phyloP scores from a whole-genome alignment of 1,139 yeast genomes.

The Starmera stellimalicola region DNA sequence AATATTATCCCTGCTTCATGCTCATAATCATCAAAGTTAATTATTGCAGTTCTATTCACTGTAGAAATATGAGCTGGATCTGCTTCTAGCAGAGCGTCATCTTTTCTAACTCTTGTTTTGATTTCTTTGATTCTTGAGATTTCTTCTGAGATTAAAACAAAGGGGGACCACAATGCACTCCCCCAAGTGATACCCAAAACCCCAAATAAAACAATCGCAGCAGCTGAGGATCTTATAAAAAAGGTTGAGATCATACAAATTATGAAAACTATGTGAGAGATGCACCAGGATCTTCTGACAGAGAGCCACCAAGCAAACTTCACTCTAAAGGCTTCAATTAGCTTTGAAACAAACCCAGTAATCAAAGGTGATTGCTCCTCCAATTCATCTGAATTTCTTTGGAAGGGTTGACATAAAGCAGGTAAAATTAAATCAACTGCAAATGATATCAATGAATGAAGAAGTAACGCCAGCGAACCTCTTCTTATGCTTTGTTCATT shows the following conservation, averaged over 20 bases:
- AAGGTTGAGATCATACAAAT: conserved; percentile 31
- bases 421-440: conserved; percentile 31
- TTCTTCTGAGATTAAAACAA: conserved; percentile 38
- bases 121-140: conserved; percentile 35
- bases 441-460: conserved; percentile 33
- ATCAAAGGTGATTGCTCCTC: conserved; percentile 8
- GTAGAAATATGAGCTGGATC: not conserved
- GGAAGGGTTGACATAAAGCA: conserved; percentile 20
- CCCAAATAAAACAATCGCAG: conserved; percentile 32
- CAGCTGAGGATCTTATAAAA: conserved; percentile 25
- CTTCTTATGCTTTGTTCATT: conserved; percentile 32
- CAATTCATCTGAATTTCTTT: conserved; percentile 5
- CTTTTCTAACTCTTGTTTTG: conserved; percentile 14
- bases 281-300: conserved; percentile 30
- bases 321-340: conserved; percentile 9
- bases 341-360: conserved; percentile 2
- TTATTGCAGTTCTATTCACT: conserved; percentile 4
- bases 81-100: not conserved
- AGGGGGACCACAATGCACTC: conserved; percentile 42
- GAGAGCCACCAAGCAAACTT: conserved; percentile 18
- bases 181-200: conserved; percentile 43
- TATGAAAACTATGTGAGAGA: conserved; percentile 32
- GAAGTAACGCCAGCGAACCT: conserved; percentile 33
- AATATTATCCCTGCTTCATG: conserved; percentile 38
- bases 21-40: conserved; percentile 26